Evolutionary conservation across 257 asterid genomes (phyloP).

Genomic region (Pogostemon cablin): DNA sequence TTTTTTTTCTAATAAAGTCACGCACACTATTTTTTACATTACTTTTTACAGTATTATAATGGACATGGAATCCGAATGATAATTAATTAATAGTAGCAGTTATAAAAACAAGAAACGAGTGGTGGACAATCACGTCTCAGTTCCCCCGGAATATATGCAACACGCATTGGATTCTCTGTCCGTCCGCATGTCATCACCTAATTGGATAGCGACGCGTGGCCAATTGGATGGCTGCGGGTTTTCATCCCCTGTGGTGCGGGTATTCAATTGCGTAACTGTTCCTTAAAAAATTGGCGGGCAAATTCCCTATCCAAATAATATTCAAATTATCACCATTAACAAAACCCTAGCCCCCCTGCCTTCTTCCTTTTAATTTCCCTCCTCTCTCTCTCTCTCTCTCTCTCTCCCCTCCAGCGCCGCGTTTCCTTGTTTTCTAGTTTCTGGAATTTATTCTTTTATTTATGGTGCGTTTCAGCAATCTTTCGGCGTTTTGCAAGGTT

Average conservation of each 20-base stretch:
- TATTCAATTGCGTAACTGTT: constrained; percentile 49
- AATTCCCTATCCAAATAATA: constrained; percentile 31
- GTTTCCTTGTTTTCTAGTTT: neutral
- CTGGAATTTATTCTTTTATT: neutral
- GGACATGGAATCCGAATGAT: too few relatives aligned
- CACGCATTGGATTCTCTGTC: constrained; percentile 50
- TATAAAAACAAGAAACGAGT: neutral
- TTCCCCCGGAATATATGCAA: constrained; percentile 38
- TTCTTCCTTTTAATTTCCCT: constrained; percentile 30
- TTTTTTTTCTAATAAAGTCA: too few relatives aligned
- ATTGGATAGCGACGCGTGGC: constrained; percentile 25
- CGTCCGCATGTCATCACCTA: constrained; percentile 21
- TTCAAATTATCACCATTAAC: constrained; percentile 46
- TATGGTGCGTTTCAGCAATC: constrained; percentile 15
- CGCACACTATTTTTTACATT: too few relatives aligned
- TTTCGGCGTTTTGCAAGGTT: constrained; percentile 30
- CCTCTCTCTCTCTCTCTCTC: constrained; percentile 17
- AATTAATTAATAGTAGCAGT: neutral
- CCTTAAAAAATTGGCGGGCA: constrained; percentile 75
- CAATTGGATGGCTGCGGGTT: neutral
- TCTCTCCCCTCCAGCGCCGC: neutral
- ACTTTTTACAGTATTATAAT: too few relatives aligned
- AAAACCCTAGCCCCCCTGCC: constrained; percentile 57
- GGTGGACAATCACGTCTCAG: constrained; percentile 19
- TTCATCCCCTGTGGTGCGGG: constrained; percentile 31